Conservation (phyloP, 169 alveolate genomes). For the Plasmodium chabaudi region DNA sequence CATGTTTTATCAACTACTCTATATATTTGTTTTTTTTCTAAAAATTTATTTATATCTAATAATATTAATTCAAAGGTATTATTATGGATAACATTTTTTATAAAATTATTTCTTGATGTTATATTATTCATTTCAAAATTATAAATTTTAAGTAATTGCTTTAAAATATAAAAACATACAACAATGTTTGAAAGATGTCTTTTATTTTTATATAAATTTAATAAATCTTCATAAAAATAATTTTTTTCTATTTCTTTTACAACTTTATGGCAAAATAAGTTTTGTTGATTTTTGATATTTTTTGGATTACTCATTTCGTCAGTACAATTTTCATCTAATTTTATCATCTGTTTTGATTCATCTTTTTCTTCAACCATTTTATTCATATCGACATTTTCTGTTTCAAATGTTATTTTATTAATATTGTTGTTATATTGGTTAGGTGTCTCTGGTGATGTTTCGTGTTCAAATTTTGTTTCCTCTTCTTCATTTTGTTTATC, state of each 20-base stretch:
- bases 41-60: slow-evolving; percentile 34
- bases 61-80: slow-evolving; percentile 33
- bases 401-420: no score
- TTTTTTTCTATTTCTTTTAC: slow-evolving; percentile 65
- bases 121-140: slow-evolving; percentile 53
- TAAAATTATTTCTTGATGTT: slow-evolving; percentile 5
- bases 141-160: slow-evolving; percentile 37
- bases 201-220: slow-evolving; percentile 36
- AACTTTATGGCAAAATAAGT: slow-evolving; percentile 31
- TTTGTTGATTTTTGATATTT: neutral
- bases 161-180: slow-evolving; percentile 58
- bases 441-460: neutral
- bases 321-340: slow-evolving; percentile 6
- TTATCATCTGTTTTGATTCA: neutral
- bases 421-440: neutral
- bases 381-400: neutral
- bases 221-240: slow-evolving; percentile 50
- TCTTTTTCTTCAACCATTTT: neutral
- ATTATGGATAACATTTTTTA: slow-evolving; percentile 31
- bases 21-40: slow-evolving; percentile 64
- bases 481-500: no score
- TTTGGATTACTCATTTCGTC: neutral
- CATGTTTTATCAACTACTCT: slow-evolving; percentile 73
- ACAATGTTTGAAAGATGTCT: slow-evolving; percentile 70
- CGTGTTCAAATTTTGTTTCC: neutral